Evolutionary conservation across 2,329 filamentous ascomycete genomes (phyloP), one percentile per base, ranked within the genome.

Genomic region (Aspergillus hortae): DNA sequence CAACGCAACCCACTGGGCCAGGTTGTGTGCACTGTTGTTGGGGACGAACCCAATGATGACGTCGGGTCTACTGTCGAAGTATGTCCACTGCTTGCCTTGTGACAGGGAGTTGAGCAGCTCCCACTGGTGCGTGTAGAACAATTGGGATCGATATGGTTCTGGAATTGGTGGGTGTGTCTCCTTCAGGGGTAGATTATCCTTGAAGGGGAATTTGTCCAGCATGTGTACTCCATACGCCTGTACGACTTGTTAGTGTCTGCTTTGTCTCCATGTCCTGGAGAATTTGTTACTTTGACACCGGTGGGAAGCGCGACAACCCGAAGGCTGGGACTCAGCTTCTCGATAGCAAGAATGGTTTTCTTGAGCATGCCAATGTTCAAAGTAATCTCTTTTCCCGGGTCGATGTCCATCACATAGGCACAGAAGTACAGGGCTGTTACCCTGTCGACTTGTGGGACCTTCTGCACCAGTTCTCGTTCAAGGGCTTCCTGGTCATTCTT

Each of bases 101-200:
- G 32, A 44, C 4, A 48, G 7, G 1, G 21, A 17, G 15, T 19
- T 36, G 2, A 49, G 19, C 23, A 44, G 38, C 2, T 45, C 27
- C 33, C 32, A 30, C n/a, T 53, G 51, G 36, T 53, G 23, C 6
- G 30, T 53, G 47, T 50, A 53, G 42, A 53, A 53, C 19, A 53
- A 32, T 5, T 35, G 15, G 17, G 35, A 38, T 10, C 35, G 46
- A 27, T 46, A 19, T 2, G 47, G 47, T 10, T 32, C 43, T 3
- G 42, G 19, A 19, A 53, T 47, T 1, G 42, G 33, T 3, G 51
- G 46, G 43, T 53, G 49, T 36, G 49, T 7, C 23, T 53, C 51
- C n/a, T 35, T 45, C 19, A 53, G 43, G 4, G 46, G 51, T 33
- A 46, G 43, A 19, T 27, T 41, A 21, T 46, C 17, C 11, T 35